Evolutionary conservation across 176 grass and related monocot genomes (phyloP), one percentile per base, ranked within the genome.

Genomic region (Cocos nucifera): DNA sequence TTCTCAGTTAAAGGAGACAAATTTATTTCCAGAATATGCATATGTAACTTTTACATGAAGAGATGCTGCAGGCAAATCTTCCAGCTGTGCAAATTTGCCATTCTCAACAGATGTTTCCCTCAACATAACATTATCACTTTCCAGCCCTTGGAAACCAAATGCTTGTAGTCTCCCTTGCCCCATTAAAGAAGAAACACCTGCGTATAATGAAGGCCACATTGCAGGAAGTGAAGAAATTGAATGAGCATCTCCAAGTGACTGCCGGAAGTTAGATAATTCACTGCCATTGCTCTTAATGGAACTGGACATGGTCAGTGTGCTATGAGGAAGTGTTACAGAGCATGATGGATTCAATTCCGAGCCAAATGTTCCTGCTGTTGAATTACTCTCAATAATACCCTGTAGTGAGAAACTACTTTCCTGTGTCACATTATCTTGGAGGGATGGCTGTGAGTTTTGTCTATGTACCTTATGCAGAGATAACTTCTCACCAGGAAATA

Each of bases 111-210:
- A 55, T 55, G 51, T 25, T 53, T 73, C 54, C 28, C 49, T 72
- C 57, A 72, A 61, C 28, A 53, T 19, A 25, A 20, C 15, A 6
- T 62, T 26, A 39, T 53, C 18, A 61, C 26, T 62, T 72, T 54
- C 69, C 24, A 62, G 14, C 26, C 18, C 69, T 17, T 73, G 70
- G 55, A 35, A 62, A 25, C 49, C 25, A 72, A 61, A 55, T 39
- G 50, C 15, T 25, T 61, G 51, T 52, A 52, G 3, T 19, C 54
- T 55, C 54, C 50, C 51, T 8, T 54, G 58, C 49, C n/a, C 24
- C 27, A 48, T 39, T 16, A 54, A 21, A 51, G 48, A 35, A 50
- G 67, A 71, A 17, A 62, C 49, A 50, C 8, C 20, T 16, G 50
- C 8, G 22, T 62, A 53, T 20, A 25, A 39, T 53, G 69, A 17